phyloP scores from a whole-genome alignment of 805 yeast genomes.

The Sugiyamaella valdiviana region DNA sequence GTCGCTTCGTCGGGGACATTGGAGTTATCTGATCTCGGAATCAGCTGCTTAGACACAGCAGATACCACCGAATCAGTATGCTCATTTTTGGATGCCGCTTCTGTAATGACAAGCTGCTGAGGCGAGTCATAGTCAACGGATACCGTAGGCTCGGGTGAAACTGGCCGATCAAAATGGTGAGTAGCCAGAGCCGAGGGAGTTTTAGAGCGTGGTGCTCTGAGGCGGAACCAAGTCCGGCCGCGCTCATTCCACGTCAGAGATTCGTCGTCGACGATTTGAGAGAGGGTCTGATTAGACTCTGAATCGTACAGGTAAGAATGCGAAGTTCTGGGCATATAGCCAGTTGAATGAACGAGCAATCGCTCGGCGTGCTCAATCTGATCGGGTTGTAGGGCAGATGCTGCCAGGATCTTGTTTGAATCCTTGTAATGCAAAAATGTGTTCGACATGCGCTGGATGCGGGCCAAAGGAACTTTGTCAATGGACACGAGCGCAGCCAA shows the following conservation, averaged over 20 bases:
- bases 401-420: constrained; percentile 12
- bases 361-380: constrained; percentile 21
- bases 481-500: constrained; percentile 12
- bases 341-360: constrained; percentile 17
- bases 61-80: background rate
- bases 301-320: constrained; percentile 5
- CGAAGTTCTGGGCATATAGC: constrained; percentile 9
- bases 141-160: background rate
- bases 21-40: background rate
- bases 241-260: constrained; percentile 28
- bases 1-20: background rate
- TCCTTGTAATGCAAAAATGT: constrained; percentile 21
- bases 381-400: constrained; percentile 13
- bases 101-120: background rate
- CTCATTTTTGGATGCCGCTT: background rate
- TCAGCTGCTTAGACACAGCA: background rate
- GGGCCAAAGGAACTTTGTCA: constrained; percentile 16
- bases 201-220: background rate
- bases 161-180: background rate
- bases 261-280: constrained; percentile 21
- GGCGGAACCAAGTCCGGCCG: constrained; percentile 5
- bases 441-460: constrained; percentile 28
- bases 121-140: background rate
- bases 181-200: background rate
- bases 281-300: background rate